Conservation (phyloP, 139 green algal species). For the Tetraselmis chui region DNA sequence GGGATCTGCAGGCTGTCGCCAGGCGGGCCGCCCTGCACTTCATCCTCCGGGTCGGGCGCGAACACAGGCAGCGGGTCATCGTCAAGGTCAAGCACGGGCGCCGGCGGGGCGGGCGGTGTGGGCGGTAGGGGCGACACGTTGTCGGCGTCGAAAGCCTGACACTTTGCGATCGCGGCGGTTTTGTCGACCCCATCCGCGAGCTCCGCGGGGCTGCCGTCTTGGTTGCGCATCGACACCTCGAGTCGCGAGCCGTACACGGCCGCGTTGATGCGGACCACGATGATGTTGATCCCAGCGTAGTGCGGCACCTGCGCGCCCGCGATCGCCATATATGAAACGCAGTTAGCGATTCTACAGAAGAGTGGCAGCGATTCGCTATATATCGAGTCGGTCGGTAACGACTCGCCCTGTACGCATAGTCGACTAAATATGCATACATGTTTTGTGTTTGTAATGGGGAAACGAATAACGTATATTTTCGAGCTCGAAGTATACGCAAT, state of each 20-base stretch:
- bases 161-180: not conserved
- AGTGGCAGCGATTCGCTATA: too few species aligned
- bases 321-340: too few species aligned
- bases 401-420: too few species aligned
- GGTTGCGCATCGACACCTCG: not conserved
- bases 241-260: not conserved
- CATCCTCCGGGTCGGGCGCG: not conserved
- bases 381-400: too few species aligned
- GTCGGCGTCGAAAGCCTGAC: not conserved
- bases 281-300: not conserved
- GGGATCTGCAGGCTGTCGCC: not conserved
- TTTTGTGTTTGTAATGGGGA: too few species aligned
- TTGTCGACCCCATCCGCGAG: not conserved
- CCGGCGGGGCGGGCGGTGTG: not conserved
- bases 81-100: not conserved
- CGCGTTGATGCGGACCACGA: not conserved
- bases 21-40: too few species aligned
- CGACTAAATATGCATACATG: too few species aligned
- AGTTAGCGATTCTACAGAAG: too few species aligned
- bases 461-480: too few species aligned
- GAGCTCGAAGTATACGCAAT: too few species aligned
- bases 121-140: not conserved
- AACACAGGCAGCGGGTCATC: not conserved
- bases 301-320: not conserved
- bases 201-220: not conserved